These are phyloP conservation scores for Kwoniella botswanensis DNA, from an alignment of 768 basidiomycete genomes.

Conservation along the genomic window DNA sequence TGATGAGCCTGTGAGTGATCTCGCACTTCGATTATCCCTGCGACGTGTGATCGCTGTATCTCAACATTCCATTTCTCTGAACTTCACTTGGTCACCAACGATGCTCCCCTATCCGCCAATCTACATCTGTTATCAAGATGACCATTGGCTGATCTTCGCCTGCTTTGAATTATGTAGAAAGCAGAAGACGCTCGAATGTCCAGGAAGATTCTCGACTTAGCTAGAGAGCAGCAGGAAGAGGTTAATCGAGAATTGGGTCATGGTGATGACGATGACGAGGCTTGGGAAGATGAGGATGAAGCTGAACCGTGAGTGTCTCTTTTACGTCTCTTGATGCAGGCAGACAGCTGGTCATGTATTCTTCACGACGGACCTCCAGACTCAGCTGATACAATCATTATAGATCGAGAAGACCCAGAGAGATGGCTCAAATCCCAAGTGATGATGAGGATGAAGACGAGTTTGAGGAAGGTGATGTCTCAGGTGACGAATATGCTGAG, in stretches of 20 bases:
- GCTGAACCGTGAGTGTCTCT: constrained; percentile 28
- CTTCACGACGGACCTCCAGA: no score
- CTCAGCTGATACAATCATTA: not conserved
- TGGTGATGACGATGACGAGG: constrained; percentile 54
- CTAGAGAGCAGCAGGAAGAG: constrained; percentile 90
- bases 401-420: constrained; percentile 37
- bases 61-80: no score
- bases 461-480: constrained; percentile 47
- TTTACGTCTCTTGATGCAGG: not conserved
- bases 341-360: not conserved
- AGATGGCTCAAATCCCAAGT: constrained; percentile 24
- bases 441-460: constrained; percentile 50
- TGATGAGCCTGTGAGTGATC: constrained; percentile 61
- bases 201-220: constrained; percentile 85
- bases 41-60: no score
- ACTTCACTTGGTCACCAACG: no score
- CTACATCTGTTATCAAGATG: not conserved
- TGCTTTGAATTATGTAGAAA: constrained; percentile 15
- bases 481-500: constrained; percentile 61
- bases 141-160: not conserved
- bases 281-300: constrained; percentile 35
- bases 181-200: constrained; percentile 65
- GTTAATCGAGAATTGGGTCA: constrained; percentile 61
- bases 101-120: no score
- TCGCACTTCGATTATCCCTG: no score